Evolutionary conservation across 2,329 filamentous ascomycete species (phyloP).

Genomic region (Seiridium cupressi): DNA sequence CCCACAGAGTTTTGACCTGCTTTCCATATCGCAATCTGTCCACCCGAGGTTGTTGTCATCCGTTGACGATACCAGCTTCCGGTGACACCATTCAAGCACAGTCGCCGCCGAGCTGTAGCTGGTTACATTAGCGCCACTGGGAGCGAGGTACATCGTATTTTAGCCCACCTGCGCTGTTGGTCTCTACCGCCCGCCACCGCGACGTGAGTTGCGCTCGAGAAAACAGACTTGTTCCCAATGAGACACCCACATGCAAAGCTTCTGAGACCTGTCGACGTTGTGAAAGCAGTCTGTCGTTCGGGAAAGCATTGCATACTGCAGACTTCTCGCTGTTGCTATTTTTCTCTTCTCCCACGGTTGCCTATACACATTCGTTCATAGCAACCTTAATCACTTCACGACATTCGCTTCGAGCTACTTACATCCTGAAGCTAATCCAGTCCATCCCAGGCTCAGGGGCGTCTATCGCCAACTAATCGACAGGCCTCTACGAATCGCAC

Average conservation of each 20-base stretch:
- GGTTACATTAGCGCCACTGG: constrained; percentile 2
- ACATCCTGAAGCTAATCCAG: not conserved
- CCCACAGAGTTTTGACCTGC: too few relatives aligned
- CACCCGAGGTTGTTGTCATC: too few relatives aligned
- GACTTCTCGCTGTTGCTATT: not conserved
- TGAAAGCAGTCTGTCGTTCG: not conserved
- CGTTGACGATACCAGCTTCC: too few relatives aligned
- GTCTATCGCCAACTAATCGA: not conserved
- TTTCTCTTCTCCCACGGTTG: not conserved
- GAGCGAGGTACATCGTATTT: constrained; percentile 11
- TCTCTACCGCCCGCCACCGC: constrained; percentile 13
- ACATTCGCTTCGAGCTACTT: constrained; percentile 4
- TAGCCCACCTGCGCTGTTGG: constrained; percentile 17
- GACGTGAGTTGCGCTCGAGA: constrained; percentile 8
- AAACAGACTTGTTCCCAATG: constrained; percentile 11
- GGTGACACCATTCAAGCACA: not conserved
- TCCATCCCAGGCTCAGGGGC: not conserved
- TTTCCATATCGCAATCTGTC: too few relatives aligned
- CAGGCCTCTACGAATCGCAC: not conserved
- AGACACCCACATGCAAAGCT: constrained; percentile 4
- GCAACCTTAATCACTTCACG: not conserved
- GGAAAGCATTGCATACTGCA: constrained; percentile 3
- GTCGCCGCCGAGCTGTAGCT: not conserved
- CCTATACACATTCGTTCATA: constrained; percentile 8
- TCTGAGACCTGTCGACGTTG: not conserved